Evolutionary conservation across 139 green algal genomes (phyloP).

Genomic region (Tetradesmus obliquus): DNA sequence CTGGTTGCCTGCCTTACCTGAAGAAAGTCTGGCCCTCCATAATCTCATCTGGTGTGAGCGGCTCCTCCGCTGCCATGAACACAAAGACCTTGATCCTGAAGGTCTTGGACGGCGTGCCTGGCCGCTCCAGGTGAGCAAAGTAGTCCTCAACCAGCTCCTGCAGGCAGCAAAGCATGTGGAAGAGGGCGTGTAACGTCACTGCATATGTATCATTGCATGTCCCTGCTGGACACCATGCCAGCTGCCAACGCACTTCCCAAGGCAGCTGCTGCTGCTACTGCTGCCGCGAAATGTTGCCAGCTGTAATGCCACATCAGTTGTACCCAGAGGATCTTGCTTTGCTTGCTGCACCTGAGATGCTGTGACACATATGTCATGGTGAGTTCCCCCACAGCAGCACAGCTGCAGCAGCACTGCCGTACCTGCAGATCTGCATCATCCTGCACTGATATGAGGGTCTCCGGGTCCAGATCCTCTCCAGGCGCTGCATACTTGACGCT

Average conservation of each 20-base stretch:
- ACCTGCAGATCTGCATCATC: conserved; percentile 85
- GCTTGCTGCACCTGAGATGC: not conserved
- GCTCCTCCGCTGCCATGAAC: conserved; percentile 67
- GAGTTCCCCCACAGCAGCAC: not conserved
- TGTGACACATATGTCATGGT: not conserved
- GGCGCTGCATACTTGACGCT: conserved; percentile 70
- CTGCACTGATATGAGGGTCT: conserved; percentile 76
- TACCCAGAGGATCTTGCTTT: not conserved
- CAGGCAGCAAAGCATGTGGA: not conserved
- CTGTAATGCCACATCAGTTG: not conserved
- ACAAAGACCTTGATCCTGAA: conserved; percentile 78
- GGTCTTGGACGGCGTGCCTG: conserved; percentile 70
- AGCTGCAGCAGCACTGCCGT: not conserved
- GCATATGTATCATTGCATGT: not conserved
- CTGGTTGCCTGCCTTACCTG: not conserved
- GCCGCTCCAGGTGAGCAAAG: conserved; percentile 54
- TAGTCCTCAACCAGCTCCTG: conserved; percentile 88
- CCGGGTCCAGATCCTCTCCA: conserved; percentile 79
- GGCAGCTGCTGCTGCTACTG: not conserved
- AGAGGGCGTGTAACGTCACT: not conserved
- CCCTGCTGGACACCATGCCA: no score
- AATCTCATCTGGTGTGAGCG: conserved; percentile 53
- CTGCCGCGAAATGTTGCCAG: not conserved
- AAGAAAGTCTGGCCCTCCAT: conserved; percentile 42
- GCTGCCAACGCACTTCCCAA: no score